Conservation (phyloP, 2,329 filamentous ascomycete genomes). For the Aphanocladium album region DNA sequence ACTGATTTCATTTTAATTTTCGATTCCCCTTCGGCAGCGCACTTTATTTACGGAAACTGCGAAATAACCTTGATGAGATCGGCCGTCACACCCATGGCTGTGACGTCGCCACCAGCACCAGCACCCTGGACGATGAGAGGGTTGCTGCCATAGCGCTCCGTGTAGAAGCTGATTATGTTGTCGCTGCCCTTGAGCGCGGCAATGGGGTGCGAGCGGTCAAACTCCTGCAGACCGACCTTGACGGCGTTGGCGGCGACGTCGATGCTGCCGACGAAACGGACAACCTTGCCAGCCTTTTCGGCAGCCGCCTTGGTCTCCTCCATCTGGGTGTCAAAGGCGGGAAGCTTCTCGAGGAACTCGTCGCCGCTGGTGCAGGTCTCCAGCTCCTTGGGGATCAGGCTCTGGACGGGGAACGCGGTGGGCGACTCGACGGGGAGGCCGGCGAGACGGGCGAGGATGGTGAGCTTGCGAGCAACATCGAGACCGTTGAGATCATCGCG, state of each 20-base stretch:
- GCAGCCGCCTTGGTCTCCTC: slow-evolving; percentile 81
- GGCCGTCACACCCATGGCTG: slow-evolving; percentile 94
- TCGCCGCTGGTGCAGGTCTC: slow-evolving; percentile 71
- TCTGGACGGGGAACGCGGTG: slow-evolving; percentile 88
- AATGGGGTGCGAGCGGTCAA: slow-evolving; percentile 84
- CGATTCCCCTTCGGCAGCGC: background rate
- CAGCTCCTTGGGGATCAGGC: slow-evolving; percentile 82
- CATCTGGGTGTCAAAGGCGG: slow-evolving; percentile 85
- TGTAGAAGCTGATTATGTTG: slow-evolving; percentile 99
- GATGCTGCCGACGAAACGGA: slow-evolving; percentile 90
- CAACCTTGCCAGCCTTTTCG: slow-evolving; percentile 81
- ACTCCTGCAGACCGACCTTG: slow-evolving; percentile 88
- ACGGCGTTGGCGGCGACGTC: slow-evolving; percentile 76
- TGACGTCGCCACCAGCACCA: slow-evolving; percentile 90
- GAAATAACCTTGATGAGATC: slow-evolving; percentile 87
- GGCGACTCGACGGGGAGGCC: slow-evolving; percentile 79
- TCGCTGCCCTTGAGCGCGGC: slow-evolving; percentile 94
- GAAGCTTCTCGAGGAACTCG: slow-evolving; percentile 78
- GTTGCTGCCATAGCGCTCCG: slow-evolving; percentile 84
- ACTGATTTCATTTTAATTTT: background rate
- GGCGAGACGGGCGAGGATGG: slow-evolving; percentile 82
- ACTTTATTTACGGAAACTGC: slow-evolving; percentile 48
- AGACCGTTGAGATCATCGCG: slow-evolving; percentile 82
- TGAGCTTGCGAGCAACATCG: slow-evolving; percentile 92
- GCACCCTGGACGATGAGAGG: slow-evolving; percentile 93